These are phyloP conservation scores for Thermothelomyces thermophilus DNA, from an alignment of 2,329 filamentous ascomycete genomes.

Conservation along the genomic window DNA sequence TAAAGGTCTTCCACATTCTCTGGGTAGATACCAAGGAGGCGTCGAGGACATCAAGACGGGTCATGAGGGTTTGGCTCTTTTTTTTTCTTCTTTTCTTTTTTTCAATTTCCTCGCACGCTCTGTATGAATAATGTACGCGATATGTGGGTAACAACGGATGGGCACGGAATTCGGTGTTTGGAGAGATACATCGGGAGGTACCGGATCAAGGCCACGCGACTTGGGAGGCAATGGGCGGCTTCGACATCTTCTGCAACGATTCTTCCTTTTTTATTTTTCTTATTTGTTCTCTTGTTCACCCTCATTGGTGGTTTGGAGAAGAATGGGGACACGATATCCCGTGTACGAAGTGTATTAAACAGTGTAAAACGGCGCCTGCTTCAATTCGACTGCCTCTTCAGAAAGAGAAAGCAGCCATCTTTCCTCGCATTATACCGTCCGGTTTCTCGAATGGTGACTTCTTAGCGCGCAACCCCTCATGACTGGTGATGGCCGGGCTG, in stretches of 20 bases:
- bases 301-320: not conserved
- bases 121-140: conserved; percentile 22
- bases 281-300: not conserved
- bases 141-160: conserved; percentile 3
- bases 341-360: conserved; percentile 1
- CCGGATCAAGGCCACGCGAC: not conserved
- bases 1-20: conserved; percentile 2
- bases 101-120: not conserved
- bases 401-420: not conserved
- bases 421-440: not conserved
- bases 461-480: no score
- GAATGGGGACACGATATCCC: not conserved
- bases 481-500: no score
- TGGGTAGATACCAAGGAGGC: conserved; percentile 19
- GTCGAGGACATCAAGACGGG: conserved; percentile 6
- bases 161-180: conserved; percentile 4
- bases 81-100: not conserved
- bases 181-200: conserved; percentile 8
- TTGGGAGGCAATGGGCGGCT: not conserved
- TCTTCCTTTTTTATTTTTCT: not conserved
- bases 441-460: not conserved
- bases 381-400: not conserved
- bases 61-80: conserved; percentile 1
- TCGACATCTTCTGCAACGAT: not conserved
- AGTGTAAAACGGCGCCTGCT: not conserved